phyloP scores from a whole-genome alignment of 2,329 filamentous ascomycete species.

The Penicillium hesseltinei region DNA sequence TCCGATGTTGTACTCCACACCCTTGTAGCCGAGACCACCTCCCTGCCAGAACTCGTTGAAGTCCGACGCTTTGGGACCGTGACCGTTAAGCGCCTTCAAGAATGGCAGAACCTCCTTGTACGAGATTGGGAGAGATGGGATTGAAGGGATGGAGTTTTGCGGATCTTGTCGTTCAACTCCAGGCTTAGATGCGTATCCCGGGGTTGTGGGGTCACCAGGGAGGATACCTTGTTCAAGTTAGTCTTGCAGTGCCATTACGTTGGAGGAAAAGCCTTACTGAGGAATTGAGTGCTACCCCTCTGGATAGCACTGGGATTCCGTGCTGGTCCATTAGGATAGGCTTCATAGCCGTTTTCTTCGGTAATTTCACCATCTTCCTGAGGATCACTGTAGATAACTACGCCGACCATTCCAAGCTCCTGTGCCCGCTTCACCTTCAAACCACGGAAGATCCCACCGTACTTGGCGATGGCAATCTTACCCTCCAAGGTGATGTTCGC shows the following conservation, averaged over 20 bases:
- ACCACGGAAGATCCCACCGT: conserved; percentile 82
- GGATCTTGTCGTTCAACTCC: conserved; percentile 74
- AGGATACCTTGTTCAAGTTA: conserved; percentile 47
- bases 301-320: conserved; percentile 87
- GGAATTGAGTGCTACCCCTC: conserved; percentile 78
- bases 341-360: conserved; percentile 72
- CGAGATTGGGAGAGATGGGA: conserved; percentile 88
- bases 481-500: conserved; percentile 74
- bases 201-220: conserved; percentile 80
- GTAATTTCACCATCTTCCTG: conserved; percentile 82
- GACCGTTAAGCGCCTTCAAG: conserved; percentile 83
- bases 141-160: conserved; percentile 70
- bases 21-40: conserved; percentile 73
- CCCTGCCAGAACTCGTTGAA: conserved; percentile 72
- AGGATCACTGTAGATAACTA: conserved; percentile 81
- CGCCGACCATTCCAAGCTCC: conserved; percentile 84
- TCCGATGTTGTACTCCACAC: conserved; percentile 80
- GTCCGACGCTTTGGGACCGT: conserved; percentile 74
- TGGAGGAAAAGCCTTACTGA: conserved; percentile 56
- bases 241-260: not conserved
- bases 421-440: conserved; percentile 91
- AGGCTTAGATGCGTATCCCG: conserved; percentile 89
- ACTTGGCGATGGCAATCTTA: conserved; percentile 83
- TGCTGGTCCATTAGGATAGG: conserved; percentile 83
- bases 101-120: conserved; percentile 83